Conservation (phyloP, 306 rosid genomes). For the Vigna radiata region DNA sequence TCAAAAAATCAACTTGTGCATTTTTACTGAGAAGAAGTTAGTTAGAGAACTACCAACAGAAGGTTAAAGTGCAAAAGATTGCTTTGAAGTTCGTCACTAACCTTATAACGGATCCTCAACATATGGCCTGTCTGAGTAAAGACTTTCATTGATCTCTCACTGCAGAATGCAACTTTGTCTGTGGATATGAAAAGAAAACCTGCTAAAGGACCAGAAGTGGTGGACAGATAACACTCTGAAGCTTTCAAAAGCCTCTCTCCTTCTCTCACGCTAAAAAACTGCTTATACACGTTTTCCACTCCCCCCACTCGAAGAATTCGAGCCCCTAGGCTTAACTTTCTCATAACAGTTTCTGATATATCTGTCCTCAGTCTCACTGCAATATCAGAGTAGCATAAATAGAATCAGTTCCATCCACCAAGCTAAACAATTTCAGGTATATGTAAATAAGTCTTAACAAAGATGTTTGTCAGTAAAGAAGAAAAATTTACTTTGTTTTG, state of each 20-base stretch:
- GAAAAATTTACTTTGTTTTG: constrained; percentile 43
- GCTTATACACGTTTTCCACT: constrained; percentile 58
- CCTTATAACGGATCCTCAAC: constrained; percentile 45
- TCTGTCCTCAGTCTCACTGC: constrained; percentile 56
- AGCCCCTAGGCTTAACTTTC: constrained; percentile 75
- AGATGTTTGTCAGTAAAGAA: not conserved
- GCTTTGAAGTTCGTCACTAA: too few species aligned
- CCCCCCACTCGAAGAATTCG: constrained; percentile 70
- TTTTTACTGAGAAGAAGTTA: not conserved
- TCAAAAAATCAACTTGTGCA: not conserved
- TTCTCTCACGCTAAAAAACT: constrained; percentile 57
- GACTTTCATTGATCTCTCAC: constrained; percentile 68
- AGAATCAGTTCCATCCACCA: constrained; percentile 9
- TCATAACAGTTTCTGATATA: constrained; percentile 65
- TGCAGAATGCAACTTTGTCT: constrained; percentile 77
- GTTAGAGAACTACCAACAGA: not conserved
- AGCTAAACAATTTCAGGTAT: not conserved
- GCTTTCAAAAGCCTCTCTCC: constrained; percentile 70
- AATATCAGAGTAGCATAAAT: not conserved
- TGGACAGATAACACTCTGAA: constrained; percentile 72
- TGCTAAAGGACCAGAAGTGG: constrained; percentile 81
- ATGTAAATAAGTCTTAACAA: not conserved
- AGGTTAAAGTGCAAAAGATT: not conserved
- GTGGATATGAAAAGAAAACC: constrained; percentile 86
- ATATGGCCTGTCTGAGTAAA: constrained; percentile 56